phyloP scores from a whole-genome alignment of 1,139 yeast genomes.

The Blastobotrys illinoisensis region DNA sequence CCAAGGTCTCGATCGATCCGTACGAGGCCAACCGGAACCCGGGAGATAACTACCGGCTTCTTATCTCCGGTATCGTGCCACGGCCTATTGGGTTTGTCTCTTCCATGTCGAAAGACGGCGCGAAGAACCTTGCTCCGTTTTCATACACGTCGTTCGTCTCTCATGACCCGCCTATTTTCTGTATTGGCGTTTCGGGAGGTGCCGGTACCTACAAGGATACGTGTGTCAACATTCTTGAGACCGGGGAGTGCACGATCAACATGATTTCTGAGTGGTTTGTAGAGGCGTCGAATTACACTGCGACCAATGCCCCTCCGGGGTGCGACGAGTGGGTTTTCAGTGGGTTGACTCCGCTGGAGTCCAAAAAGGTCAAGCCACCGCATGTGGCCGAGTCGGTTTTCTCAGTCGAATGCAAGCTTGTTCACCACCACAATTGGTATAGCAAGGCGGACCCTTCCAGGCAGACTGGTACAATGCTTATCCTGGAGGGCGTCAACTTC shows the following conservation, averaged over 20 bases:
- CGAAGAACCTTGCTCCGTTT: slow-evolving; percentile 51
- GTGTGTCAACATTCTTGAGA: slow-evolving; percentile 43
- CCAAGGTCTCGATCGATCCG: slow-evolving; percentile 48
- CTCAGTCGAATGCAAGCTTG: slow-evolving; percentile 50
- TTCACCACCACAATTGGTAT: slow-evolving; percentile 42
- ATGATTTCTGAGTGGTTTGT: slow-evolving; percentile 59
- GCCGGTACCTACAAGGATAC: slow-evolving; percentile 45
- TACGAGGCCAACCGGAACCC: slow-evolving; percentile 40
- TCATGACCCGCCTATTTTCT: slow-evolving; percentile 56
- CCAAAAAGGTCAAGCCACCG: slow-evolving; percentile 46
- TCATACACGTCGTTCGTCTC: slow-evolving; percentile 48
- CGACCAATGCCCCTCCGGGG: slow-evolving; percentile 44
- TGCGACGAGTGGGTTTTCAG: slow-evolving; percentile 52
- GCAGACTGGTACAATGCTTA: slow-evolving; percentile 39
- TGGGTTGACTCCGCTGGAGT: slow-evolving; percentile 48
- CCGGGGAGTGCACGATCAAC: slow-evolving; percentile 53
- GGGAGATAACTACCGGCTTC: slow-evolving; percentile 45
- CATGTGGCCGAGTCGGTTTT: slow-evolving; percentile 60
- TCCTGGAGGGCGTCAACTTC: slow-evolving; percentile 53
- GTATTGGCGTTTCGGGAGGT: slow-evolving; percentile 44
- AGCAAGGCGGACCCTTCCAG: slow-evolving; percentile 38
- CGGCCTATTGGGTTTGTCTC: slow-evolving; percentile 58
- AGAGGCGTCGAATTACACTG: slow-evolving; percentile 56
- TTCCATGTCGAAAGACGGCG: slow-evolving; percentile 42
- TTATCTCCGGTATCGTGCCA: slow-evolving; percentile 49